Percentiles rank a stretch among this genome's conserved stretches.
These are phyloP conservation scores for Claviceps quebecensis DNA, from an alignment of 2,329 filamentous ascomycete species.

Conservation along the genomic window DNA sequence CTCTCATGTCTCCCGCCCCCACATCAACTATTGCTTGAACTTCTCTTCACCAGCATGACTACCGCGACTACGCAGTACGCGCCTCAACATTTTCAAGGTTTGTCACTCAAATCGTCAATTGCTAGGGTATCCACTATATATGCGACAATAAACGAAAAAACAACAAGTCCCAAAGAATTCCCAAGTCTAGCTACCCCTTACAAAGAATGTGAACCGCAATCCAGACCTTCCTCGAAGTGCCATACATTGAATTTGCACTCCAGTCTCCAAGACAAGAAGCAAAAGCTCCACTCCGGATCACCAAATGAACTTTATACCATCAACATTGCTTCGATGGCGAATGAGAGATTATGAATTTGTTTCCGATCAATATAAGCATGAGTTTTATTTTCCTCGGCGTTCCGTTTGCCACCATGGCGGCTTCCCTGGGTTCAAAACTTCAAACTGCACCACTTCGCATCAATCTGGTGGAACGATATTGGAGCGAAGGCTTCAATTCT, in stretches of 20 bases:
- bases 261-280: background rate
- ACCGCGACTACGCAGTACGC: too few relatives aligned
- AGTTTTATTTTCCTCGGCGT: background rate
- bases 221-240: background rate
- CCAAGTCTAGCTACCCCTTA: background rate
- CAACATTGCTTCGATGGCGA: background rate
- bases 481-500: constrained; percentile 23
- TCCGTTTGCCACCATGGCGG: background rate
- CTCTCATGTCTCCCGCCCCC: too few relatives aligned
- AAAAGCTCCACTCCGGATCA: background rate
- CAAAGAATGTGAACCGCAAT: background rate
- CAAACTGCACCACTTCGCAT: constrained; percentile 19
- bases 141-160: background rate
- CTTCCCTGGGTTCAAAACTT: constrained; percentile 1
- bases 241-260: background rate
- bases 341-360: too few relatives aligned
- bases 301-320: background rate
- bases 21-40: too few relatives aligned
- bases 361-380: too few relatives aligned
- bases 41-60: too few relatives aligned
- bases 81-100: too few relatives aligned
- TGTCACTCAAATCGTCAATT: background rate
- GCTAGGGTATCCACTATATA: constrained; percentile 2
- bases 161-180: background rate
- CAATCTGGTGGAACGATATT: constrained; percentile 28